These are phyloP conservation scores for Cladosporium sp. DNA, from an alignment of 2,329 filamentous ascomycete genomes.

Conservation along the genomic window DNA sequence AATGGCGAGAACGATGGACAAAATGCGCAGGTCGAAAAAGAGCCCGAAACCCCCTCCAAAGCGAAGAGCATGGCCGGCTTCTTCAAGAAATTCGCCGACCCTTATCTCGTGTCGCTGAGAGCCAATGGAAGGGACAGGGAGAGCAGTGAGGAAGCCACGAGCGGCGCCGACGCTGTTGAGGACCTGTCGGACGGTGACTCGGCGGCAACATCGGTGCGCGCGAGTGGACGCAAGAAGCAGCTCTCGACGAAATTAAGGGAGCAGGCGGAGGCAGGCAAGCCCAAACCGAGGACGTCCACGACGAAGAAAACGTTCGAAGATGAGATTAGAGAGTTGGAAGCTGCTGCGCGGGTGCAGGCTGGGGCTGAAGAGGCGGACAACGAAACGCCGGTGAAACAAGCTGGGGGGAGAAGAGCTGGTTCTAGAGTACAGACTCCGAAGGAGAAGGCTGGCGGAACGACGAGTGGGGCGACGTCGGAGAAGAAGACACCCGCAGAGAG, in stretches of 20 bases:
- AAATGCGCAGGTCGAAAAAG: slow-evolving; percentile 12
- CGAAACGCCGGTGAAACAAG: slow-evolving; percentile 9
- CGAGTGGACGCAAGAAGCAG: slow-evolving; percentile 3
- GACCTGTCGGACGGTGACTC: background rate
- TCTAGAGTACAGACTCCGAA: slow-evolving; percentile 4
- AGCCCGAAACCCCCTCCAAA: slow-evolving; percentile 9
- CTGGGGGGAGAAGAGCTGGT: slow-evolving; percentile 4
- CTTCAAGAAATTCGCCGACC: slow-evolving; percentile 13
- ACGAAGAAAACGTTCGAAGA: slow-evolving; percentile 31
- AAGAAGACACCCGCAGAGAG: slow-evolving; percentile 1
- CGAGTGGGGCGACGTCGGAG: background rate
- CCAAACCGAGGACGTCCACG: background rate
- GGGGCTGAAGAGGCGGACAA: slow-evolving; percentile 19
- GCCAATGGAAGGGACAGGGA: background rate
- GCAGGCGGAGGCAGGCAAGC: background rate
- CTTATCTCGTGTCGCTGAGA: slow-evolving; percentile 5
- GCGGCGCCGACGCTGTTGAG: background rate
- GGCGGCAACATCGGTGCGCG: background rate
- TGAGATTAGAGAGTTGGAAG: slow-evolving; percentile 28
- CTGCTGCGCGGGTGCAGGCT: slow-evolving; percentile 20
- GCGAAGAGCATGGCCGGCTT: slow-evolving; percentile 10
- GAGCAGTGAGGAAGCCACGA: background rate
- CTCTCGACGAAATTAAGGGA: slow-evolving; percentile 1
- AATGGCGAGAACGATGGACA: slow-evolving; percentile 5
- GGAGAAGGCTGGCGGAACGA: background rate